Conservation (phyloP, 306 rosid species). For the Trifolium dubium region DNA sequence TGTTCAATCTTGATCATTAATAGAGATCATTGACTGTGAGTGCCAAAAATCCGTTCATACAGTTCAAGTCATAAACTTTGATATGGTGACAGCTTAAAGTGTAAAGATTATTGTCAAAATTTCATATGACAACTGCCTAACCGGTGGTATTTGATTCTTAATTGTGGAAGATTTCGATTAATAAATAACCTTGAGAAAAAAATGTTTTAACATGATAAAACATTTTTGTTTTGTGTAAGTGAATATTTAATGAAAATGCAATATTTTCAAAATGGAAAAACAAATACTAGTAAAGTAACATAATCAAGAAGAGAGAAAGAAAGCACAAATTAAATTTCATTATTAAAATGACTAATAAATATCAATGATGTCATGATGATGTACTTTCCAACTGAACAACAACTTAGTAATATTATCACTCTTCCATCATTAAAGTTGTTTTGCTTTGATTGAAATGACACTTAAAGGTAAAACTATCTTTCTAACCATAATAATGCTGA, state of each 20-base stretch:
- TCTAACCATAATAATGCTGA: conserved; percentile 49
- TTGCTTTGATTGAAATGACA: conserved; percentile 5
- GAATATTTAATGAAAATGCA: conserved; percentile 12
- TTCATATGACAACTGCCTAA: background rate
- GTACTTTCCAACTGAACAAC: conserved; percentile 27
- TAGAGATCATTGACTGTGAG: background rate
- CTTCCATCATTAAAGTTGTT: conserved; percentile 32
- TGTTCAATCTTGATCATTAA: background rate
- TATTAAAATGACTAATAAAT: conserved; percentile 16
- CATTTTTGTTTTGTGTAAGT: background rate
- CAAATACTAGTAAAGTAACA: background rate
- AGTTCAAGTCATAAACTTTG: background rate
- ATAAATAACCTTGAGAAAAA: background rate
- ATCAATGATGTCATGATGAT: background rate
- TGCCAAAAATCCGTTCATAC: background rate
- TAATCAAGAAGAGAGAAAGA: background rate
- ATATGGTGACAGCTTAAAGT: background rate
- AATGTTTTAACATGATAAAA: background rate
- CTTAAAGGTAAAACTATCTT: conserved; percentile 11
- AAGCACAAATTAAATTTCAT: conserved; percentile 20
- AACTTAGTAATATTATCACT: conserved; percentile 21
- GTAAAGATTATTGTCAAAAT: conserved; percentile 15
- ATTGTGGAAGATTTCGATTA: background rate
- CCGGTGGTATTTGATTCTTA: background rate
- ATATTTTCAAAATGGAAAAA: background rate